Percentiles rank a stretch among this genome's conserved stretches.
phyloP scores from a whole-genome alignment of 441 rosid genomes.

The Adansonia madagascariensis region DNA sequence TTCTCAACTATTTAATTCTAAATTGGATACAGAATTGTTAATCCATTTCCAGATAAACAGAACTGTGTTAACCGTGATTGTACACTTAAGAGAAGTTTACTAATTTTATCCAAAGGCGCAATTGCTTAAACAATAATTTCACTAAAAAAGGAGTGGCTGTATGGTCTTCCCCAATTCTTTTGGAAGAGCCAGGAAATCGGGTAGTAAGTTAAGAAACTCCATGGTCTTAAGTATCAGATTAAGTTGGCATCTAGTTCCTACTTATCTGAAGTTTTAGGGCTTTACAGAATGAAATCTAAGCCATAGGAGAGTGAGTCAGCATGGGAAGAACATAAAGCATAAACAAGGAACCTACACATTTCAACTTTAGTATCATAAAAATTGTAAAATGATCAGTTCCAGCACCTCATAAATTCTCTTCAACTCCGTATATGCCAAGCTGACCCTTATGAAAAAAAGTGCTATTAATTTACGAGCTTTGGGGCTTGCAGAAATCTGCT shows the following conservation, averaged over 20 bases:
- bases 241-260: conserved; percentile 11
- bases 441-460: conserved; percentile 60
- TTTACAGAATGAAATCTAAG: not conserved
- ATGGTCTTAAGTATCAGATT: not conserved
- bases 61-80: not conserved
- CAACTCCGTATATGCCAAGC: conserved; percentile 66
- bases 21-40: not conserved
- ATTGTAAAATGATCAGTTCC: conserved; percentile 12
- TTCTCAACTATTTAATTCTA: not conserved
- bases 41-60: not conserved
- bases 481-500: conserved; percentile 76
- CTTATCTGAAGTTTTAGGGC: not conserved
- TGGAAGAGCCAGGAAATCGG: not conserved
- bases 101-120: not conserved
- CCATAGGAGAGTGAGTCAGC: not conserved
- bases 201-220: not conserved
- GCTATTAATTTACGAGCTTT: conserved; percentile 66
- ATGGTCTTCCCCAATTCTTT: not conserved
- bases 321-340: conserved; percentile 18
- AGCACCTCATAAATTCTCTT: conserved; percentile 76
- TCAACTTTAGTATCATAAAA: not conserved
- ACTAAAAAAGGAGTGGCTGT: no score
- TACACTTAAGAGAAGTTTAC: no score
- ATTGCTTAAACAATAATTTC: not conserved
- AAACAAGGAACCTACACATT: not conserved